Base-by-base conservation (phyloP, 768 basidiomycete genomes). In the Lanmaoa rubissima region DNA sequence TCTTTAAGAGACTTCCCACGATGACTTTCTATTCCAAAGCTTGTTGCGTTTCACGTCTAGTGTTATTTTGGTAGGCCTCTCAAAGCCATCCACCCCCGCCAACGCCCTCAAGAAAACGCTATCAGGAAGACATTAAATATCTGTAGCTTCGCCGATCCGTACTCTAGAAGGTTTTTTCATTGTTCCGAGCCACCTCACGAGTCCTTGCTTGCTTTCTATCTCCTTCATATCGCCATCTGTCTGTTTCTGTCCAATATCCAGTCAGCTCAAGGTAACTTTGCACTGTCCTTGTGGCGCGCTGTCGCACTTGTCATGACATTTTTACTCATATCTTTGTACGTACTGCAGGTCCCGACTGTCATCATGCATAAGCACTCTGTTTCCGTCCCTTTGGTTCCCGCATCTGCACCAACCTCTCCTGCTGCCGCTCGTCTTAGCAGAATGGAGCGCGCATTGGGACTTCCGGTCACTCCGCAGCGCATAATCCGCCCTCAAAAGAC, bases 401-500 rank as follows among this genome's bases (percentile, higher is more conserved):
- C 74, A 43, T 79, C 78, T 51, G 78, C 78, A 39, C 78, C 78
- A 32, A 76, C 75, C 11, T 76, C 78, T 19, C 78, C 78, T 39
- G 73, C 74, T 56, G 69, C 72, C 16, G 44, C 67, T 54, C 78
- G 78, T 60, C 62, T 73, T 34, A 70, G 71, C 53, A 68, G 50
- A 38, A 47, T 59, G 42, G 69, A 76, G 52, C 70, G 69, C 48
- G 44, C 58, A 55, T 63, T 63, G 40, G 59, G 73, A 36, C 61
- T 72, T 13, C 87, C 87, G 48, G 79, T 83, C 48, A 89, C 87
- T 35, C 87, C 87, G 43, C 87, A 87, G 70, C 82, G 87, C 62
- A 73, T 78, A 67, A 69, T 79, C 52, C 79, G 79, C 51, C 63
- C 74, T 55, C 70, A 70, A 63, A 78, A 79, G 50, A 66, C 73